A percentile compares a stretch with the other conserved stretches of the same genome.
Conservation (phyloP, 495 filamentous ascomycete genomes). For the Aspergillus carlsbadensis region DNA sequence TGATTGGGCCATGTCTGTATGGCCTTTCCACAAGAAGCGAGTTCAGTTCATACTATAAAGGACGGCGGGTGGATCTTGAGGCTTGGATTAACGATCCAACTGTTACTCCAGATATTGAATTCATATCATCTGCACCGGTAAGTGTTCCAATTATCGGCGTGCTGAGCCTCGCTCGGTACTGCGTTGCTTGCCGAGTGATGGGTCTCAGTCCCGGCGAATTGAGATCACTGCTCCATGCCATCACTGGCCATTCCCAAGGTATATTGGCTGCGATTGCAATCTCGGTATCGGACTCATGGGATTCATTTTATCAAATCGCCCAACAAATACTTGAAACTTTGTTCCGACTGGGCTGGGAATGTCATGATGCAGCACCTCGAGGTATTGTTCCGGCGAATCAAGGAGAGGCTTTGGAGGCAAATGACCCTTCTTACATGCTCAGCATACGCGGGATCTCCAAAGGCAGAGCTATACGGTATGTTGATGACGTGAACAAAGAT, state of each 20-base stretch:
- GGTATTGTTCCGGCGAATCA: slow-evolving; percentile 7
- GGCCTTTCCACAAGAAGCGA: slow-evolving; percentile 14
- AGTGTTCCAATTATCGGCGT: slow-evolving; percentile 35
- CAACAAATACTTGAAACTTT: slow-evolving; percentile 12
- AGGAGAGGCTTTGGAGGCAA: not conserved
- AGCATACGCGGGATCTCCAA: slow-evolving; percentile 14
- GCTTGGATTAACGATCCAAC: slow-evolving; percentile 23
- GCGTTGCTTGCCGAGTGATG: slow-evolving; percentile 26
- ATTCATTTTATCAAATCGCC: slow-evolving; percentile 21
- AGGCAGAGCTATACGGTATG: not conserved
- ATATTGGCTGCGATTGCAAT: slow-evolving; percentile 27
- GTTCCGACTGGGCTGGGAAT: slow-evolving; percentile 22
- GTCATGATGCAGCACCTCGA: slow-evolving; percentile 17
- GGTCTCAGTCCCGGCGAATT: slow-evolving; percentile 25
- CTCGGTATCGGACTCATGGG: slow-evolving; percentile 28
- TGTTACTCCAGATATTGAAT: slow-evolving; percentile 14
- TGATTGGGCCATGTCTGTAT: slow-evolving; percentile 16
- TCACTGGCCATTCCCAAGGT: slow-evolving; percentile 36
- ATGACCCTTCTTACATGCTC: slow-evolving; percentile 20
- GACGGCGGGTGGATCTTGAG: slow-evolving; percentile 16
- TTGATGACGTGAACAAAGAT: slow-evolving; percentile 9
- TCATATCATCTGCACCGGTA: slow-evolving; percentile 28
- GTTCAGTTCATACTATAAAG: slow-evolving; percentile 10
- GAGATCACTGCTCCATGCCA: slow-evolving; percentile 19
- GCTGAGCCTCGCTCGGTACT: slow-evolving; percentile 28